Percentiles rank a stretch among this genome's conserved stretches.
These are phyloP conservation scores for Candida koratica DNA, from an alignment of 805 yeast genomes.

Conservation along the genomic window DNA sequence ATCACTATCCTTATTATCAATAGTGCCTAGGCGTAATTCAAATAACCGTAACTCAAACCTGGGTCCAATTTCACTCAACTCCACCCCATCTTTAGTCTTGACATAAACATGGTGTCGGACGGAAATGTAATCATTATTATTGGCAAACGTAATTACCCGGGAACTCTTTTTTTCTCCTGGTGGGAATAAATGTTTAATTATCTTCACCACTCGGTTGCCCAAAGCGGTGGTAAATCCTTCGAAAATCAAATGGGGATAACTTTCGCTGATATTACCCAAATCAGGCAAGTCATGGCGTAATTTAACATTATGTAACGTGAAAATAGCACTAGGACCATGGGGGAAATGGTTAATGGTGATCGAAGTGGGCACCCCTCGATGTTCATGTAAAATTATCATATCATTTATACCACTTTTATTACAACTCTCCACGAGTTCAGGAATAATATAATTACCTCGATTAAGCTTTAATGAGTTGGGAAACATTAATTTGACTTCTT, in stretches of 20 bases:
- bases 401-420: slow-evolving; percentile 79
- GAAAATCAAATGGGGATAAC: slow-evolving; percentile 89
- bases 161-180: slow-evolving; percentile 92
- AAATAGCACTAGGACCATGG: slow-evolving; percentile 94
- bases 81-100: slow-evolving; percentile 81
- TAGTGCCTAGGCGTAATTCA: slow-evolving; percentile 82
- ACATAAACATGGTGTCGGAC: slow-evolving; percentile 96
- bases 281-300: slow-evolving; percentile 87
- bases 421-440: slow-evolving; percentile 81
- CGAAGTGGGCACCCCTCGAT: slow-evolving; percentile 96
- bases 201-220: slow-evolving; percentile 76
- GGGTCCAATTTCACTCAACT: slow-evolving; percentile 97
- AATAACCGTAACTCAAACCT: slow-evolving; percentile 93
- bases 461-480: slow-evolving; percentile 87
- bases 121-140: slow-evolving; percentile 85
- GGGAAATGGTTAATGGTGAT: slow-evolving; percentile 92
- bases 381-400: slow-evolving; percentile 84
- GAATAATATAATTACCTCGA: slow-evolving; percentile 88
- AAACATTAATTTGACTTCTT: slow-evolving; percentile 83
- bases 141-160: slow-evolving; percentile 89
- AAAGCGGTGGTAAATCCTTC: slow-evolving; percentile 80
- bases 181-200: slow-evolving; percentile 87
- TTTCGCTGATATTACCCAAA: slow-evolving; percentile 85
- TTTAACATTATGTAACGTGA: slow-evolving; percentile 91
- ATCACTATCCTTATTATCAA: slow-evolving; percentile 95